phyloP scores from a whole-genome alignment of 208 protist genomes.

The Leishmania aethiopica region DNA sequence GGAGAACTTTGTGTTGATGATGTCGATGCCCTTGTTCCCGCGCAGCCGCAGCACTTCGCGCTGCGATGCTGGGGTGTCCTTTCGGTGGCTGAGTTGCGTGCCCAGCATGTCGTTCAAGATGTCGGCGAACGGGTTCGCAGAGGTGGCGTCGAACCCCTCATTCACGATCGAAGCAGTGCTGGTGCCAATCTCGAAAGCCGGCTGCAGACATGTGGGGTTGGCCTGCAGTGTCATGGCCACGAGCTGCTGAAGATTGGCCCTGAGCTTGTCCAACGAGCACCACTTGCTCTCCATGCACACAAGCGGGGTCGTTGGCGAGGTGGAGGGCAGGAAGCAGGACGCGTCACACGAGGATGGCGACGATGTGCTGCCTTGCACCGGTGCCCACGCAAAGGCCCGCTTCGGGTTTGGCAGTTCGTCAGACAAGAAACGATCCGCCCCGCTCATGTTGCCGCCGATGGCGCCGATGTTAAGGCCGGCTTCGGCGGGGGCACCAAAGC shows the following conservation, averaged over 20 bases:
- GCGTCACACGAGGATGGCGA: slow-evolving; percentile 12
- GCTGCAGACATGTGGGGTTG: slow-evolving; percentile 49
- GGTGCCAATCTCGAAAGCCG: slow-evolving; percentile 32
- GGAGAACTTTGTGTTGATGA: slow-evolving; percentile 77
- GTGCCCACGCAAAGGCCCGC: slow-evolving; percentile 46
- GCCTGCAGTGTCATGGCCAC: slow-evolving; percentile 35
- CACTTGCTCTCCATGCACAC: slow-evolving; percentile 30
- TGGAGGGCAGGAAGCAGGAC: slow-evolving; percentile 10
- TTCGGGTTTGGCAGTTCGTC: slow-evolving; percentile 43
- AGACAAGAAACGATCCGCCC: slow-evolving; percentile 29
- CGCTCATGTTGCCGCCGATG: not conserved
- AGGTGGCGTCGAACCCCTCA: slow-evolving; percentile 1
- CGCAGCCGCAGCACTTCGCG: slow-evolving; percentile 60
- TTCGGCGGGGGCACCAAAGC: not conserved
- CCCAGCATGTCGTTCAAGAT: slow-evolving; percentile 37
- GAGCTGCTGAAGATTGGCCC: slow-evolving; percentile 22
- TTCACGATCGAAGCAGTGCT: slow-evolving; percentile 11
- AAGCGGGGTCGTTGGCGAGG: not conserved
- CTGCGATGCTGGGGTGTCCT: slow-evolving; percentile 10
- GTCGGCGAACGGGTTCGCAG: slow-evolving; percentile 36
- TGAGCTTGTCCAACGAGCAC: slow-evolving; percentile 17
- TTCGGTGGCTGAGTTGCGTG: slow-evolving; percentile 22
- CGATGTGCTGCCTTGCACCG: slow-evolving; percentile 17
- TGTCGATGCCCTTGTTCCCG: slow-evolving; percentile 68
- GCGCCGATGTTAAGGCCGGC: not conserved